Base-by-base conservation (phyloP, 768 basidiomycete species). In the Tylopilus sp. region DNA sequence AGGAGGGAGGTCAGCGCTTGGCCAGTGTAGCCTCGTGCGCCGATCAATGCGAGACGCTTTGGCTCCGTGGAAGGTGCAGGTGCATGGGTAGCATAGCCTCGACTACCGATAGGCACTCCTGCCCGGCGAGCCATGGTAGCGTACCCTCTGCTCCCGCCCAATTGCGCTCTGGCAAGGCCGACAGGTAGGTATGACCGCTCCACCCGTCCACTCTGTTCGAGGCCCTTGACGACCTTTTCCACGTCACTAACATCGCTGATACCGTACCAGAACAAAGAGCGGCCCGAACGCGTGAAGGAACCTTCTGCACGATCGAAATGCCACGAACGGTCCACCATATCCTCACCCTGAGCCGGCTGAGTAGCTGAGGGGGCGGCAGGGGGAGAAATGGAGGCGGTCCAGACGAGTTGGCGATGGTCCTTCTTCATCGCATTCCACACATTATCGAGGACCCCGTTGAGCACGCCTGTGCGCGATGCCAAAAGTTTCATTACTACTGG, bases 251-350 rank as follows among this genome's bases (percentile, higher is more conserved):
- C 83, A 61, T 95, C 91, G 56, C 87, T 85, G 23, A 98, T 78
- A 40, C 97, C 97, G 66, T 95, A 98, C 95, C 97, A 99, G 80
- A 97, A 98, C 64, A 99, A 71, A 63, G 86, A 94, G 71, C 85
- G 85, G 18, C 95, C 95, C 17, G 91, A 91, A 35, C 97, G 79
- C 17, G 94, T 95, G 75, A 99, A 99, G 70, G 90, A 92, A 1
- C 97, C 97, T 59, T 98, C 95, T 0, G 97, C 93, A 49, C 94
- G 85, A 75, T 99, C 95, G 62, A 98, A 99, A 73, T 99, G 95
- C 97, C 97, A 99, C 4, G 87, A 81, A 36, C 95, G 84, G 71
- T 97, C 95, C 44, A 65, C 57, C 50, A 64, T 65, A 73, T 98
- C 95, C 67, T 98, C 95, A 57, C 98, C 94, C 28, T 58, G 64